These are phyloP conservation scores for Tolypocladium album DNA, from an alignment of 2,329 filamentous ascomycete genomes.

Conservation along the genomic window DNA sequence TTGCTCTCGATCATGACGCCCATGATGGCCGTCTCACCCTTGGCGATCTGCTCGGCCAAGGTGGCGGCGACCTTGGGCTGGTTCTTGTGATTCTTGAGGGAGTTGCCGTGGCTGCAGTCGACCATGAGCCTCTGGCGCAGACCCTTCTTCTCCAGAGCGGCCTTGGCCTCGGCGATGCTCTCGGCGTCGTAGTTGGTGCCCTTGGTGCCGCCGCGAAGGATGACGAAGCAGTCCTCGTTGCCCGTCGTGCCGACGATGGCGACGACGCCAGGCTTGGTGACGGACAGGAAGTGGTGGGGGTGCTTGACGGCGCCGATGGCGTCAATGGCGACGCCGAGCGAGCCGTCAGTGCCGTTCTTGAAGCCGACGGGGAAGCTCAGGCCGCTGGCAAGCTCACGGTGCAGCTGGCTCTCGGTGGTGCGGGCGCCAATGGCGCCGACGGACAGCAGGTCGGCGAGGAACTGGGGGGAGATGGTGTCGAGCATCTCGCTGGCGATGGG, in stretches of 20 bases:
- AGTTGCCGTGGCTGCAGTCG: constrained; percentile 96
- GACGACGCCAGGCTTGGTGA: constrained; percentile 91
- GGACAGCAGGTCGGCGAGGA: constrained; percentile 82
- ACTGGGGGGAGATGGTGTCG: constrained; percentile 96
- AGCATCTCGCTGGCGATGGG: constrained; percentile 96
- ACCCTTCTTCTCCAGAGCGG: constrained; percentile 62
- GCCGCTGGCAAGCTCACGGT: constrained; percentile 87
- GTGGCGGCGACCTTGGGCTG: constrained; percentile 84
- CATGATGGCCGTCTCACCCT: constrained; percentile 80
- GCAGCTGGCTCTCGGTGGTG: constrained; percentile 91
- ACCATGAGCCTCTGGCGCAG: constrained; percentile 80
- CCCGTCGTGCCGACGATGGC: constrained; percentile 90
- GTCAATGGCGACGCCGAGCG: constrained; percentile 81
- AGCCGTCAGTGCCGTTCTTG: constrained; percentile 98
- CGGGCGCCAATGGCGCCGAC: constrained; percentile 91
- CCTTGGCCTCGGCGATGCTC: constrained; percentile 77
- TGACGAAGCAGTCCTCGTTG: constrained; percentile 96
- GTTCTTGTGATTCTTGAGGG: constrained; percentile 91
- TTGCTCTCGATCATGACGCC: constrained; percentile 99
- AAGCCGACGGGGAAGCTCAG: constrained; percentile 96
- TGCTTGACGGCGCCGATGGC: constrained; percentile 88
- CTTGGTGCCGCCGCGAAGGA: constrained; percentile 82
- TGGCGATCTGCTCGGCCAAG: constrained; percentile 74
- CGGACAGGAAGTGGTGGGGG: constrained; percentile 92
- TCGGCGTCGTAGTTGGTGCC: constrained; percentile 89